Base-by-base conservation (phyloP, 306 rosid species). In the Betula pendula region DNA sequence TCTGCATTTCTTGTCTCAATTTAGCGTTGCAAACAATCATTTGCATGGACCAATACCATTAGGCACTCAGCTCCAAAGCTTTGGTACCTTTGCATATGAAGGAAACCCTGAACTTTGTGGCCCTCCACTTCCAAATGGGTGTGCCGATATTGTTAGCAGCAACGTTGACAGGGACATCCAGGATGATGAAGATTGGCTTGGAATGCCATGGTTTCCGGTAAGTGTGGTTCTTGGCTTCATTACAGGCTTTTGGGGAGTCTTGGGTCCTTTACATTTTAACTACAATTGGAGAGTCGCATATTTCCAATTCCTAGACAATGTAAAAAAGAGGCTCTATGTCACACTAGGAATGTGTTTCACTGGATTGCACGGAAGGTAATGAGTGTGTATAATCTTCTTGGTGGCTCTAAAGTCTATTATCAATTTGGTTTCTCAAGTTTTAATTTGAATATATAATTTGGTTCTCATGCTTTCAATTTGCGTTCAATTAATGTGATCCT, bases 241-340 rank as follows among this genome's bases (percentile, higher is more conserved):
- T 7, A 2, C 47, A 9, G 55, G 76, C 40, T 62, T 79, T 60
- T 48, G 76, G 55, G 71, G 66, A 6, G 67, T 78, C 13, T 60
- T 52, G 22, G 24, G 81, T 1, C 22, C 45, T 71, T 44, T 71
- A 9, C 5, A 5, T 12, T 25, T 27, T 11, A 45, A 2, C n/a
- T 22, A 31, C 16, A 4, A 14, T 2, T 62, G 60, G 48, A 75
- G 71, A 65, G 13, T 9, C 5, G 66, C 53, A 2, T 58, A 48
- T 35, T 15, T 60, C 7, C 13, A 15, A 13, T 38, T 49, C 10
- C 45, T 71, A 0, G 20, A 38, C 8, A 35, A 59, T 3, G 47
- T 62, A 12, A 11, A 35, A 4, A 19, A 35, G 14, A 35, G 14
- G 65, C 5, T 70, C 27, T 2, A 14, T 44, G 14, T 20, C 24